Percentiles rank a stretch among this genome's conserved stretches.
Conservation (phyloP, 352 stramenopile genomes). For the Phytophthora idaei region DNA sequence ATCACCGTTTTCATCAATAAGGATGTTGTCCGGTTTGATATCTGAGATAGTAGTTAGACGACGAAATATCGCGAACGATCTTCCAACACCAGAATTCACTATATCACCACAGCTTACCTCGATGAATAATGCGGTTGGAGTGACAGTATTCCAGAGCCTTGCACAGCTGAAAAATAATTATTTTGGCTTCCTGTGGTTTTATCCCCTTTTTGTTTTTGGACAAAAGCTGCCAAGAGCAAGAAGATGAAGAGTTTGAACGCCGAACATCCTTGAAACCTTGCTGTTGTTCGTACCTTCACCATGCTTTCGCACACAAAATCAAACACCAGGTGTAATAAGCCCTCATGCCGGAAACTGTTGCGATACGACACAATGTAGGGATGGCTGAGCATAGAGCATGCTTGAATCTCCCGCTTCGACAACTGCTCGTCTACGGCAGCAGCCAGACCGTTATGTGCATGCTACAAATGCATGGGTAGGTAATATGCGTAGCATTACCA, state of each 20-base stretch:
- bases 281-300: conserved; percentile 54
- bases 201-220: conserved; percentile 66
- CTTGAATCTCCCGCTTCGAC: conserved; percentile 82
- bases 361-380: conserved; percentile 84
- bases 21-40: conserved; percentile 85
- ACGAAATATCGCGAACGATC: neutral
- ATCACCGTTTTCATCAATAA: conserved; percentile 72
- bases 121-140: conserved; percentile 79
- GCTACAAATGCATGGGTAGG: neutral
- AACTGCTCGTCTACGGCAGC: conserved; percentile 62
- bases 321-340: conserved; percentile 79
- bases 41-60: conserved; percentile 39
- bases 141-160: conserved; percentile 81
- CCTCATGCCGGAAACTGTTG: conserved; percentile 81
- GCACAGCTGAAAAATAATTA: conserved; percentile 74
- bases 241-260: neutral
- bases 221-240: conserved; percentile 45
- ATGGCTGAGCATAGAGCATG: conserved; percentile 84
- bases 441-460: neutral
- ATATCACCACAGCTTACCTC: conserved; percentile 45
- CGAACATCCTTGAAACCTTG: neutral
- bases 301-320: conserved; percentile 75
- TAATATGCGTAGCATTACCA: conserved; percentile 32
- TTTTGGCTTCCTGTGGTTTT: conserved; percentile 50
- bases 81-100: neutral